These are phyloP conservation scores for Purshia tridentata DNA, from an alignment of 306 rosid genomes.

Conservation along the genomic window DNA sequence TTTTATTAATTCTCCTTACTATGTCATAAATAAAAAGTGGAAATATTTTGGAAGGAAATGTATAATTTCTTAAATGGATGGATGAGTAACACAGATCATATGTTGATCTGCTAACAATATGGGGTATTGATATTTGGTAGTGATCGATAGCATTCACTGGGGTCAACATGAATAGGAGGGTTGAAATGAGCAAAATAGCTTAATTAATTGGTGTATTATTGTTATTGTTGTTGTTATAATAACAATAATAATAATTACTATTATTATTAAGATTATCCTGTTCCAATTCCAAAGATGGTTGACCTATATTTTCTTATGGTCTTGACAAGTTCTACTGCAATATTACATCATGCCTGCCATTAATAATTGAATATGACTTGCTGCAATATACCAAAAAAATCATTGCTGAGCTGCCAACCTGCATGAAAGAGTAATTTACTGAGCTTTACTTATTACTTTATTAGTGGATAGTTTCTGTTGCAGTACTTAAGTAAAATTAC, in stretches of 20 bases:
- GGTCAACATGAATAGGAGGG: not conserved
- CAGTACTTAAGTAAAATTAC: not conserved
- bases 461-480: not conserved
- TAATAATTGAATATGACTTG: conserved; percentile 5
- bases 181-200: not conserved
- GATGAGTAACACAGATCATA: no score
- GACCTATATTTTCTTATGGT: not conserved
- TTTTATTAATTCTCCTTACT: not conserved
- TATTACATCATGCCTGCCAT: conserved; percentile 21
- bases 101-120: not conserved
- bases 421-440: not conserved
- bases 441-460: no score
- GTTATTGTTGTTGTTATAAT: no score
- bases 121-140: not conserved
- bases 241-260: not conserved
- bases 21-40: not conserved
- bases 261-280: not conserved
- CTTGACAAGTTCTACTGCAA: conserved; percentile 5
- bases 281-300: not conserved
- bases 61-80: no score
- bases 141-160: not conserved
- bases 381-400: conserved; percentile 3
- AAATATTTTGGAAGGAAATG: not conserved
- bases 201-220: not conserved
- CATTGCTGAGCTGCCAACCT: not conserved